A percentile compares a stretch with the other conserved stretches of the same genome.
Conservation (phyloP, 225 moss, liverwort and hornwort species). For the Antitrichia curtipendula region DNA sequence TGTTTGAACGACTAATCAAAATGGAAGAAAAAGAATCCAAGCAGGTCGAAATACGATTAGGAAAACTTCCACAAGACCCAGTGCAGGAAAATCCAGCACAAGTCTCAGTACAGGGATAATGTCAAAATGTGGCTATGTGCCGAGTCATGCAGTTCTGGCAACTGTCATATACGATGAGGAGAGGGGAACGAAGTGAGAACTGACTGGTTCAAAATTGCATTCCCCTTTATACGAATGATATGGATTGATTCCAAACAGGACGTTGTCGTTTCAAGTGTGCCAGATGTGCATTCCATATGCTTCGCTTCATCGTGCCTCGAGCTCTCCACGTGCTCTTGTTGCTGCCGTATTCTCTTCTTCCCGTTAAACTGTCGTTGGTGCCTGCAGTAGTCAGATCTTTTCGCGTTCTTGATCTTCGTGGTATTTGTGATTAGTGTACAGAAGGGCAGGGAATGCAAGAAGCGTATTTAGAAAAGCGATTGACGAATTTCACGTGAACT, state of each 20-base stretch:
- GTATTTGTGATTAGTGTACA: neutral
- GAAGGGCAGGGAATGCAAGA: neutral
- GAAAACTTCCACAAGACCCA: neutral
- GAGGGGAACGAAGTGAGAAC: neutral
- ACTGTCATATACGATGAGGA: neutral
- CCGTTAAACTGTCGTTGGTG: neutral
- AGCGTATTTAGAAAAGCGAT: neutral
- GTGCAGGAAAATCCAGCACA: neutral
- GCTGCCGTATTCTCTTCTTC: neutral
- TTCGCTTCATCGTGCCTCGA: neutral
- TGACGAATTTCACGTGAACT: constrained; percentile 2
- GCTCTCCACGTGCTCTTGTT: neutral
- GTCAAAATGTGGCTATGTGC: neutral
- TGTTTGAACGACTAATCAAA: constrained; percentile 69
- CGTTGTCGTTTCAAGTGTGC: neutral
- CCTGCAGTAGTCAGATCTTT: neutral
- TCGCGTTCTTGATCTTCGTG: neutral
- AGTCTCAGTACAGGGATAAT: constrained; percentile 6
- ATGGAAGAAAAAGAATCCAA: constrained; percentile 49
- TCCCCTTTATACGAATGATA: neutral
- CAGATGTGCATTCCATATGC: neutral
- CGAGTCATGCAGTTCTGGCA: neutral
- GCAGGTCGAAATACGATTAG: neutral
- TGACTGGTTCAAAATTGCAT: neutral
- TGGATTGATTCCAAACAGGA: neutral